Conservation (phyloP, 2,329 filamentous ascomycete genomes). For the Penicillium fuscoglaucum region DNA sequence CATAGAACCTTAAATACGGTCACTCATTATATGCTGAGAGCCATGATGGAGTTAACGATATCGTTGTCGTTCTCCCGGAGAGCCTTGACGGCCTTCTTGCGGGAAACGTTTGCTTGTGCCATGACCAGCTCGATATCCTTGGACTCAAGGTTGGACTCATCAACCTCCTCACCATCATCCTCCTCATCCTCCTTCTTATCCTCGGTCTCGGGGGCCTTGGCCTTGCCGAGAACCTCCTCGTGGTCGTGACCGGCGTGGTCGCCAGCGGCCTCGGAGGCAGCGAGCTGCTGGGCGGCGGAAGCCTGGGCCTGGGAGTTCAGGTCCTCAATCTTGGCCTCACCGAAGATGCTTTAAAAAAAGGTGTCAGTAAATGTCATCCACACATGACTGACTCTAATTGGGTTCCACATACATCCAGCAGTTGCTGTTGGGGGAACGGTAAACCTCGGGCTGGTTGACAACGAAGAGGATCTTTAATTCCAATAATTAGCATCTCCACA, state of each 20-base stretch:
- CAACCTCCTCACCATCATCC: slow-evolving; percentile 93
- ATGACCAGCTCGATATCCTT: slow-evolving; percentile 99
- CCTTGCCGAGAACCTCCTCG: slow-evolving; percentile 55
- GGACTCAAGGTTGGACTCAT: slow-evolving; percentile 89
- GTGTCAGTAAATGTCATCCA: slow-evolving; percentile 26
- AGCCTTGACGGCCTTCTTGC: slow-evolving; percentile 98
- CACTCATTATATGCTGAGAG: slow-evolving; percentile 70
- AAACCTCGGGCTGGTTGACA: slow-evolving; percentile 99
- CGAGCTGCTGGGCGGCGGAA: slow-evolving; percentile 92
- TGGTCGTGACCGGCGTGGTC: slow-evolving; percentile 63
- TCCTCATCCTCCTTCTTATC: slow-evolving; percentile 74
- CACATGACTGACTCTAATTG: not conserved
- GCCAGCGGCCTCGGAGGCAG: slow-evolving; percentile 65
- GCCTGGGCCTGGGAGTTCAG: slow-evolving; percentile 97
- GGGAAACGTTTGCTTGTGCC: slow-evolving; percentile 92
- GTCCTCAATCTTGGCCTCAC: slow-evolving; percentile 99
- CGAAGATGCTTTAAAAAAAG: slow-evolving; percentile 74
- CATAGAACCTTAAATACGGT: slow-evolving; percentile 17
- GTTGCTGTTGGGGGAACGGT: slow-evolving; percentile 99
- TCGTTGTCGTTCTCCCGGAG: slow-evolving; percentile 97
- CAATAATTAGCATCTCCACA: slow-evolving; percentile 21
- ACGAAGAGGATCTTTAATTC: slow-evolving; percentile 86
- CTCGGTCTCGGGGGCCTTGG: slow-evolving; percentile 63
- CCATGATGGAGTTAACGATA: slow-evolving; percentile 99
- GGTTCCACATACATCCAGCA: slow-evolving; percentile 85